Evolutionary conservation across 208 protist genomes (phyloP).

Genomic region (Kentomonas sorsogonicus): DNA sequence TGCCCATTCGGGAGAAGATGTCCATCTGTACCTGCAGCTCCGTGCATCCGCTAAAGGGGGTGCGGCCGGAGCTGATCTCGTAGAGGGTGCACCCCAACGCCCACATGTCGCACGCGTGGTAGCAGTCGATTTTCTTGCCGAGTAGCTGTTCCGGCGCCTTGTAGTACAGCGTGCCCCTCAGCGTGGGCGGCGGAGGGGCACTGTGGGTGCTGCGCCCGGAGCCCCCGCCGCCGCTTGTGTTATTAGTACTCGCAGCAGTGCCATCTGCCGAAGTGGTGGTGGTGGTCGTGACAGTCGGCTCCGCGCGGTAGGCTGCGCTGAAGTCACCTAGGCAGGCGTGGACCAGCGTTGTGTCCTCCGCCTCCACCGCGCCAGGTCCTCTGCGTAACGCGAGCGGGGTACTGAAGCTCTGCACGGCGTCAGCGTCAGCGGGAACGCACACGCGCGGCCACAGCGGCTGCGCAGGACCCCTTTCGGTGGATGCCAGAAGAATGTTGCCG

Average conservation of each 20-base stretch:
- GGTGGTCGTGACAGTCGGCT: slow-evolving; percentile 22
- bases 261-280: not conserved
- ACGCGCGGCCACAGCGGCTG: not conserved
- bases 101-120: slow-evolving; percentile 68
- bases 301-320: slow-evolving; percentile 49
- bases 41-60: slow-evolving; percentile 41
- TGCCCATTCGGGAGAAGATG: slow-evolving; percentile 50
- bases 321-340: slow-evolving; percentile 63
- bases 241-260: not conserved
- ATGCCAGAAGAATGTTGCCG: slow-evolving; percentile 71
- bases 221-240: not conserved
- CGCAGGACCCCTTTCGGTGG: not conserved
- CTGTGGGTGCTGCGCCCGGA: no score
- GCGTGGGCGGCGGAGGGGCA: not conserved
- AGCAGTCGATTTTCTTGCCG: slow-evolving; percentile 28
- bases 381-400: not conserved
- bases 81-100: slow-evolving; percentile 71
- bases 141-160: slow-evolving; percentile 77
- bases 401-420: no score
- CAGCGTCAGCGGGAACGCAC: not conserved
- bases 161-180: slow-evolving; percentile 70
- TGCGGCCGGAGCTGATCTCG: slow-evolving; percentile 50
- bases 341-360: slow-evolving; percentile 8
- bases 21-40: slow-evolving; percentile 65
- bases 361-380: not conserved